Conservation (phyloP, 495 filamentous ascomycete genomes). For the Talaromyces nanjingensis region DNA sequence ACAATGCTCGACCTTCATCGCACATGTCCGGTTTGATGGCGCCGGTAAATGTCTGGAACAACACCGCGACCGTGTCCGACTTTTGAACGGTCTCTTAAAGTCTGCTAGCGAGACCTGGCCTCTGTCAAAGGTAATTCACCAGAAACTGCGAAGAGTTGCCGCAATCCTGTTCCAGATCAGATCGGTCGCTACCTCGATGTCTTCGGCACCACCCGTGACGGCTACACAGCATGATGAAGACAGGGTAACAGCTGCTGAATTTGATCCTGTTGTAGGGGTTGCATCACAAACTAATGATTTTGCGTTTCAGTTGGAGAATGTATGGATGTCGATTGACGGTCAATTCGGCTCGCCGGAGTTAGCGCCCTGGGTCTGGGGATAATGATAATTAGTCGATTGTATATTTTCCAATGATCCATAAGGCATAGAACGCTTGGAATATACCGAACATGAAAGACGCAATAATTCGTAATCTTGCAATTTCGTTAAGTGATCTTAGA, state of each 20-base stretch:
- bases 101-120: slow-evolving; percentile 27
- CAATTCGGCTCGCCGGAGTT: slow-evolving; percentile 3
- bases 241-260: background rate
- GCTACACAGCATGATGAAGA: background rate
- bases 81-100: slow-evolving; percentile 34
- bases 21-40: slow-evolving; percentile 14
- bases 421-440: too few species aligned
- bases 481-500: background rate
- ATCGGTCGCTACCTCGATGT: background rate
- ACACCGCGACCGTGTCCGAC: slow-evolving; percentile 33
- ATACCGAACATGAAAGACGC: background rate
- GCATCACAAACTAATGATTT: background rate
- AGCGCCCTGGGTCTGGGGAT: slow-evolving; percentile 7
- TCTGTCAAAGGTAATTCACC: slow-evolving; percentile 16
- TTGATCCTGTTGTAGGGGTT: background rate
- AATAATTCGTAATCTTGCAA: background rate
- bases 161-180: background rate
- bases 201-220: background rate
- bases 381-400: background rate
- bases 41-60: slow-evolving; percentile 35
- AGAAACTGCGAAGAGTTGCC: background rate
- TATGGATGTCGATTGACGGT: slow-evolving; percentile 1
- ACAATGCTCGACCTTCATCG: slow-evolving; percentile 29
- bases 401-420: background rate
- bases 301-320: background rate